phyloP scores from a whole-genome alignment of 179 eudicot species.

The Patellifolia procumbens region DNA sequence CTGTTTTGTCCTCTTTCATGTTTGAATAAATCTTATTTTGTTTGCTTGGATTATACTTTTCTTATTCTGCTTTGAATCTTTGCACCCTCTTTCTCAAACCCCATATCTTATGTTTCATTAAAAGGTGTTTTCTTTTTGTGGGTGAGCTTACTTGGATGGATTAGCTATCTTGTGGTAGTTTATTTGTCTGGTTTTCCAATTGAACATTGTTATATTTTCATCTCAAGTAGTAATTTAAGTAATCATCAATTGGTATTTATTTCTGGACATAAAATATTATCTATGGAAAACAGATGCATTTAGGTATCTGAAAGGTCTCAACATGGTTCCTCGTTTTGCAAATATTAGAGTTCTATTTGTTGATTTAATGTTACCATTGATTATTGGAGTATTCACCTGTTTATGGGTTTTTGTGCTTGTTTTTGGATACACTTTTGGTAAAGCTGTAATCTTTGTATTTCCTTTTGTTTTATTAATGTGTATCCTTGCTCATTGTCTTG shows the following conservation, averaged over 20 bases:
- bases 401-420: not conserved
- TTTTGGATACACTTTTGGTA: slow-evolving; percentile 2
- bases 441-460: not conserved
- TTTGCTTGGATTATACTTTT: not conserved
- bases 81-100: not conserved
- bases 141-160: slow-evolving; percentile 3
- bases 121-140: not conserved
- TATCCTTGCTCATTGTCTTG: not conserved
- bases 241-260: not conserved
- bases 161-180: not conserved
- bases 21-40: not conserved
- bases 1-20: not conserved
- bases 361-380: not conserved
- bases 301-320: no score
- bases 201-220: no score
- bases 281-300: no score
- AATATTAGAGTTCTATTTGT: not conserved
- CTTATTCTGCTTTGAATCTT: slow-evolving; percentile 1
- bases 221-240: no score
- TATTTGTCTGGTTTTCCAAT: not conserved
- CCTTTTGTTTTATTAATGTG: not conserved
- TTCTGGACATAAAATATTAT: not conserved
- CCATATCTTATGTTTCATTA: not conserved
- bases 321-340: not conserved
- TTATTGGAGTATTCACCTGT: not conserved